A percentile compares a stretch with the other conserved stretches of the same genome.
Conservation (phyloP, 2,329 filamentous ascomycete species). For the Didymella segeticola region DNA sequence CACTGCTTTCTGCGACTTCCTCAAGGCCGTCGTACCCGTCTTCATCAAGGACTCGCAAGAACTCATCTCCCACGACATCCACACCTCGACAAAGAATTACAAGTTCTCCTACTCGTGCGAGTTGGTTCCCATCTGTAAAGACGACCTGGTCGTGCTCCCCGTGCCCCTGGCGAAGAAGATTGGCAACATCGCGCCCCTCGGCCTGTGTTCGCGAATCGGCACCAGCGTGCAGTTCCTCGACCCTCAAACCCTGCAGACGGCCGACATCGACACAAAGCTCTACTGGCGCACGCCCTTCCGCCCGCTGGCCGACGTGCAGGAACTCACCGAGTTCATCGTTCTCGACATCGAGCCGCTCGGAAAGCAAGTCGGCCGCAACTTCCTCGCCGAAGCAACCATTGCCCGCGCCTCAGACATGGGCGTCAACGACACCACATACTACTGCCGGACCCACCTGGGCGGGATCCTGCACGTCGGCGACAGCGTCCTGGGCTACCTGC, state of each 20-base stretch:
- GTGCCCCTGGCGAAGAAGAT: constrained; percentile 85
- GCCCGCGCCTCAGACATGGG: constrained; percentile 87
- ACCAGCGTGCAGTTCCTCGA: constrained; percentile 91
- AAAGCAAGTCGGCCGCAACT: constrained; percentile 77
- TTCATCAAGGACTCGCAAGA: constrained; percentile 86
- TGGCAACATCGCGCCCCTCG: constrained; percentile 87
- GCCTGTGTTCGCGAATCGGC: constrained; percentile 85
- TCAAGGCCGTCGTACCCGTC: constrained; percentile 80
- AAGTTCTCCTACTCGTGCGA: constrained; percentile 94
- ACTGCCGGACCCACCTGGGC: constrained; percentile 88
- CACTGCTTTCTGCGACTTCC: constrained; percentile 89
- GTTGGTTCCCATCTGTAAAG: constrained; percentile 93
- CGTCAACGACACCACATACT: constrained; percentile 84
- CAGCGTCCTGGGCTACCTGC: constrained; percentile 91
- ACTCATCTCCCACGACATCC: constrained; percentile 89
- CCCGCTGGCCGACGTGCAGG: constrained; percentile 80
- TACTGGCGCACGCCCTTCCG: constrained; percentile 93
- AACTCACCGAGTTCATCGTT: constrained; percentile 90
- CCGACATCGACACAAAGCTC: constrained; percentile 79
- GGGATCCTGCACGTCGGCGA: constrained; percentile 86
- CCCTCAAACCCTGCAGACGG: constrained; percentile 86
- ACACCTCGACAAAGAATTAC: constrained; percentile 89
- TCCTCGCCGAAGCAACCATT: constrained; percentile 86
- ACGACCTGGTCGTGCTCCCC: constrained; percentile 92
- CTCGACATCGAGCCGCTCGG: constrained; percentile 90